Percentiles rank a stretch among this genome's conserved stretches.
phyloP scores from a whole-genome alignment of 2,329 filamentous ascomycete genomes.

The Tympanopsis confertula region DNA sequence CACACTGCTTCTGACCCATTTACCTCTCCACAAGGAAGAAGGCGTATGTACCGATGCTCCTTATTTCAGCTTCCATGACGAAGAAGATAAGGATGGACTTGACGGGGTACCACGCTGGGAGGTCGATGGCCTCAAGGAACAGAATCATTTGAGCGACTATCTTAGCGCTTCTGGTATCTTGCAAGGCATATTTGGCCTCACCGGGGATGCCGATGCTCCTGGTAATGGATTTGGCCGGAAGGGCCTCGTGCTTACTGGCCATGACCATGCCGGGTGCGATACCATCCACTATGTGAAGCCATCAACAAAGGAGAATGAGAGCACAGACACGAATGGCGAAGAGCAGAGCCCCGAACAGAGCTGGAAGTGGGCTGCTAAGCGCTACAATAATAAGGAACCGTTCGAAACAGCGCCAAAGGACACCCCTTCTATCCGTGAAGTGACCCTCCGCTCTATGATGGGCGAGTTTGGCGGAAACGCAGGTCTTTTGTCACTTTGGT shows the following conservation, averaged over 20 bases:
- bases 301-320: slow-evolving; percentile 1
- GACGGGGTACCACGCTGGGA: slow-evolving; percentile 8
- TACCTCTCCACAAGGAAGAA: slow-evolving; percentile 48
- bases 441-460: slow-evolving; percentile 63
- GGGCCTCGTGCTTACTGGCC: slow-evolving; percentile 51
- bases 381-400: slow-evolving; percentile 3
- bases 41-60: slow-evolving; percentile 51
- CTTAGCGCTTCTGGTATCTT: slow-evolving; percentile 36
- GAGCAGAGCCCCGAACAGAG: background rate
- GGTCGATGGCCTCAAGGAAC: slow-evolving; percentile 27
- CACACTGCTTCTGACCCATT: slow-evolving; percentile 55
- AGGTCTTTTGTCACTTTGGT: slow-evolving; percentile 52
- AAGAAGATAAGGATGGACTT: slow-evolving; percentile 34
- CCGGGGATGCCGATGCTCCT: slow-evolving; percentile 12
- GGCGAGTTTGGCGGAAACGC: slow-evolving; percentile 55
- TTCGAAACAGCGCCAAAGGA: slow-evolving; percentile 9
- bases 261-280: slow-evolving; percentile 59
- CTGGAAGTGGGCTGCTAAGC: background rate
- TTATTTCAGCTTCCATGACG: slow-evolving; percentile 42
- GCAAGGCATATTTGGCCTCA: slow-evolving; percentile 44
- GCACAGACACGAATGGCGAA: background rate
- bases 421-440: slow-evolving; percentile 33
- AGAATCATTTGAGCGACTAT: slow-evolving; percentile 50
- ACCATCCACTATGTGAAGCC: slow-evolving; percentile 34
- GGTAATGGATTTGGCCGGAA: slow-evolving; percentile 30